phyloP scores from a whole-genome alignment of 306 rosid genomes.

The Lathyrus tuberosus region DNA sequence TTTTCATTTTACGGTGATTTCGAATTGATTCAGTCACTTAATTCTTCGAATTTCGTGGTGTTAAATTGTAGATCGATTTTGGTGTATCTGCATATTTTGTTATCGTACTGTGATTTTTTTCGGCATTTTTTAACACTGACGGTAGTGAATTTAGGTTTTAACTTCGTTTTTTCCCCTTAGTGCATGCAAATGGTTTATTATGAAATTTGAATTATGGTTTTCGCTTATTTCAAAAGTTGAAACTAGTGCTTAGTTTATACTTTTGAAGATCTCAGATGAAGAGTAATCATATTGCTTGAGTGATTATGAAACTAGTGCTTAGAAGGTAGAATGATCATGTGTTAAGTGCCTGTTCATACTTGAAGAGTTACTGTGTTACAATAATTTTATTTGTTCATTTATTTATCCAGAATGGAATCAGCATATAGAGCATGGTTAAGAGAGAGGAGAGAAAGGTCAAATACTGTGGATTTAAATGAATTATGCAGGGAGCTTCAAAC shows the following conservation, averaged over 20 bases:
- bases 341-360: background rate
- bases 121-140: background rate
- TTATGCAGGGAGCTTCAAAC: slow-evolving; percentile 86
- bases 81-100: slow-evolving; percentile 2
- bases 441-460: slow-evolving; percentile 63
- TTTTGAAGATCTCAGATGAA: slow-evolving; percentile 14
- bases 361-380: slow-evolving; percentile 11
- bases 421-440: slow-evolving; percentile 78
- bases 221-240: background rate
- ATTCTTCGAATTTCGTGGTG: slow-evolving; percentile 28
- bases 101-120: slow-evolving; percentile 19
- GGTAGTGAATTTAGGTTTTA: slow-evolving; percentile 4
- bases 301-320: background rate
- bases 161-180: background rate
- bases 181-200: background rate
- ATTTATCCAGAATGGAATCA: slow-evolving; percentile 79
- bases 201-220: background rate
- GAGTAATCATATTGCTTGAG: slow-evolving; percentile 13
- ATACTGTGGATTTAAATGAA: slow-evolving; percentile 58
- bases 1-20: background rate
- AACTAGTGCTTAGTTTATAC: background rate
- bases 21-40: background rate
- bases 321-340: slow-evolving; percentile 14
- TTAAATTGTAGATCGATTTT: slow-evolving; percentile 29
- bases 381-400: slow-evolving; percentile 24